Evolutionary conservation across 495 filamentous ascomycete genomes (phyloP), one percentile per base, ranked within the genome.

Genomic region (Penicillium paxilli): DNA sequence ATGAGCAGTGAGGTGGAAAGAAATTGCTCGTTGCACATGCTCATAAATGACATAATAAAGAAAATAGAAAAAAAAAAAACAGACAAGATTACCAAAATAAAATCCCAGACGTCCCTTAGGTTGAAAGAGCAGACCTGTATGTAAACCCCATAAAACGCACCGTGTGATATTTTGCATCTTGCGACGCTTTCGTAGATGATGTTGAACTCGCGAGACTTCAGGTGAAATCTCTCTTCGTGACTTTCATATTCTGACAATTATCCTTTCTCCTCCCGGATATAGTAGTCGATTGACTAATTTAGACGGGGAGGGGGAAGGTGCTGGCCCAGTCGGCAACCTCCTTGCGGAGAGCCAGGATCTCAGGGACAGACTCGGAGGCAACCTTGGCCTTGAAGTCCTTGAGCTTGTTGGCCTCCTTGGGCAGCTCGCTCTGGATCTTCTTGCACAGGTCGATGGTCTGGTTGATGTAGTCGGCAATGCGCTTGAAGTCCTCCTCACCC

Each of bases 341-440:
- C 81, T 90, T 87, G 80, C 84, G 88, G 66, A 97, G 80, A 57
- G 82, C 83, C 56, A 83, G 80, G 71, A 98, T 89, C 79, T 90
- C 89, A 44, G 82, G 66, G 38, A 96, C 82, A 60, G 87, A 83
- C 45, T 90, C 91, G 53, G 78, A 77, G 48, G 89, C 82, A 49
- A 96, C 89, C 82, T 90, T 92, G 65, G 87, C 86, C 79, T 92
- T 93, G 87, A 98, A 98, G 80, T 98, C 95, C 86, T 98, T 98
- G 64, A 92, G 89, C 85, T 93, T 96, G 83, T 98, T 98, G 55
- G 89, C 91, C 72, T 92, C 89, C 85, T 96, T 97, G 58, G 95
- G 94, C 8, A 98, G 81, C 54, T 79, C 76, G 45, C 68, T 77
- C 80, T 98, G 94, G 57, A 96, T 79, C 60, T 89, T 81, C 81